Conservation (phyloP, 1,284 basidiomycete species). For the Paramarasmius palmivorus region DNA sequence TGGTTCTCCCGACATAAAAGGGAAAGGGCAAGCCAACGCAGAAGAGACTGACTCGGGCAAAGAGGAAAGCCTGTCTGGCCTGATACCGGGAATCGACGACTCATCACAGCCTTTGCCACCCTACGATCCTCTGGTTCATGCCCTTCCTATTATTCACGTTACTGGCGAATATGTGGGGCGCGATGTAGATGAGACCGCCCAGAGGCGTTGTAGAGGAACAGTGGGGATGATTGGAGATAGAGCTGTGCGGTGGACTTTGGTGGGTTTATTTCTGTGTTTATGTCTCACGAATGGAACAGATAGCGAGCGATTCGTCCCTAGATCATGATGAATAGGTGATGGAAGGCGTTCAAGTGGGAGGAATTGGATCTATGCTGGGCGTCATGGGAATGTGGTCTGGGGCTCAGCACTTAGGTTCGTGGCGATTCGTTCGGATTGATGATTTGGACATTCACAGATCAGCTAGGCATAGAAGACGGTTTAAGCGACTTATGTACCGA, state of each 20-base stretch:
- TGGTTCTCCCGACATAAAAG: conserved; percentile 2
- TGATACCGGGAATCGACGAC: too few relatives aligned
- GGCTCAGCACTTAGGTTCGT: conserved; percentile 45
- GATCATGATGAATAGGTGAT: conserved; percentile 46
- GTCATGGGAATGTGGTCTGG: conserved; percentile 61
- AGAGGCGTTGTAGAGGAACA: conserved; percentile 39
- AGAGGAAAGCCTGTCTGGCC: not conserved
- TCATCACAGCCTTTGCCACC: conserved; percentile 21
- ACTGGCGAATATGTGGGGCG: conserved; percentile 44
- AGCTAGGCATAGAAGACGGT: too few relatives aligned
- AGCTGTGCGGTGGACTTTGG: conserved; percentile 53
- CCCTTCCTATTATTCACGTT: conserved; percentile 52
- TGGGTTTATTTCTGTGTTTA: conserved; percentile 30
- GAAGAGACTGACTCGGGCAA: not conserved
- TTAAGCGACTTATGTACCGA: too few relatives aligned
- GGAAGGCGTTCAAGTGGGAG: conserved; percentile 58
- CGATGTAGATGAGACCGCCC: conserved; percentile 29
- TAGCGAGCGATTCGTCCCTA: conserved; percentile 27
- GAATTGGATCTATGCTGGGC: conserved; percentile 49
- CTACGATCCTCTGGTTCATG: conserved; percentile 26
- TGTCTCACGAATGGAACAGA: conserved; percentile 7
- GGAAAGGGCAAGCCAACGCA: conserved; percentile 14
- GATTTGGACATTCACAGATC: not conserved
- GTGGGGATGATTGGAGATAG: conserved; percentile 53
- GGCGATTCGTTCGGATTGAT: conserved; percentile 50